Conservation (phyloP, 2,329 filamentous ascomycete species). For the Talaromyces sp. region DNA sequence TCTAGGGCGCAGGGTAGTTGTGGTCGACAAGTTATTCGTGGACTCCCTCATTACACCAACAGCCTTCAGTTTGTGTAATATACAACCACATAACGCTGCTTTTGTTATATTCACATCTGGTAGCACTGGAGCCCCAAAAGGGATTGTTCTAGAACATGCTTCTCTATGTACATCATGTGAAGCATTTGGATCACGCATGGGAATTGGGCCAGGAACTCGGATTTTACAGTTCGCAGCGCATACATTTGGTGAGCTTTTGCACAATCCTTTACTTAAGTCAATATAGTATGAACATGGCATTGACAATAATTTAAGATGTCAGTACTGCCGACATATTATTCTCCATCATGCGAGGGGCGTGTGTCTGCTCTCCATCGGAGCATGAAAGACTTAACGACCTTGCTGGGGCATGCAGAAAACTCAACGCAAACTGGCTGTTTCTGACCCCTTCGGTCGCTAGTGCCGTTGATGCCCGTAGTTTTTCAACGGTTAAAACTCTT, state of each 20-base stretch:
- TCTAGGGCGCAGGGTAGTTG: background rate
- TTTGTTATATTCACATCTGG: conserved; percentile 5
- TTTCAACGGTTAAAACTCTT: conserved; percentile 33
- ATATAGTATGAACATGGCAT: no score
- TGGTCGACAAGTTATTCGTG: background rate
- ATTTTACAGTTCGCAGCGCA: conserved; percentile 38
- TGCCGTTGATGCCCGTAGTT: conserved; percentile 27
- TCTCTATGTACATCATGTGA: conserved; percentile 28
- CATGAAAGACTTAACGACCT: conserved; percentile 41
- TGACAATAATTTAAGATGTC: conserved; percentile 23
- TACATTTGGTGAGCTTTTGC: conserved; percentile 30
- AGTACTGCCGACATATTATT: conserved; percentile 46
- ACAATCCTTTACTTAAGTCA: no score
- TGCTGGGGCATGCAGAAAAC: conserved; percentile 39
- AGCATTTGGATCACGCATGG: conserved; percentile 52
- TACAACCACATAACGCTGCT: background rate
- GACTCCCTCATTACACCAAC: background rate
- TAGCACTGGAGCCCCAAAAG: conserved; percentile 3
- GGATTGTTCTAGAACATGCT: background rate
- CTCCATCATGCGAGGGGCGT: conserved; percentile 47
- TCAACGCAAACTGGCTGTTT: conserved; percentile 48
- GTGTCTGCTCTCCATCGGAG: conserved; percentile 49
- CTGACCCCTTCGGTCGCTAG: conserved; percentile 53
- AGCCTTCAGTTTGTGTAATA: background rate
- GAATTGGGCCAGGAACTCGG: conserved; percentile 43